Percentiles rank a stretch among this genome's conserved stretches.
These are phyloP conservation scores for Mediolabrus comicus DNA, from an alignment of 108 stramenopile genomes.

Conservation along the genomic window DNA sequence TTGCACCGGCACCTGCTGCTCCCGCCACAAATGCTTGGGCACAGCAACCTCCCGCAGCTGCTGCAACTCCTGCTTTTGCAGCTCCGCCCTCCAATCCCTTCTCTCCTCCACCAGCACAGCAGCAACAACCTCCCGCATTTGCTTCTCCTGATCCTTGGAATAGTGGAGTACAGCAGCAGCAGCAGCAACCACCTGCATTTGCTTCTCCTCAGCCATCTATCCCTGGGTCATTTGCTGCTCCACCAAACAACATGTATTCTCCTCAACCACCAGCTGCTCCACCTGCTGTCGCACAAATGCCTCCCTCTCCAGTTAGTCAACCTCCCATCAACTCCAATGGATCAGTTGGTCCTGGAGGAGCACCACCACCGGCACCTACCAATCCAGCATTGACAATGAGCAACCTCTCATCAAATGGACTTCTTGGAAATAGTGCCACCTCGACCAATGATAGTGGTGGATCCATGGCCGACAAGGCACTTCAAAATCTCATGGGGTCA, in stretches of 20 bases:
- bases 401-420: slow-evolving; percentile 42
- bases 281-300: background rate
- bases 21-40: slow-evolving; percentile 22
- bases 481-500: slow-evolving; percentile 40
- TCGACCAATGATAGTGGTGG: slow-evolving; percentile 14
- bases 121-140: background rate
- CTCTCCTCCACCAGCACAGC: slow-evolving; percentile 8
- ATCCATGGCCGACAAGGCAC: slow-evolving; percentile 31
- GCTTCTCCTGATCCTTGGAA: slow-evolving; percentile 13
- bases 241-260: background rate
- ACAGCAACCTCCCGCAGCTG: slow-evolving; percentile 13
- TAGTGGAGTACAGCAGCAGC: background rate
- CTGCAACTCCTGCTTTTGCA: slow-evolving; percentile 8
- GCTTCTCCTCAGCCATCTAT: slow-evolving; percentile 5
- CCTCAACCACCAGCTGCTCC: slow-evolving; percentile 10
- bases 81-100: slow-evolving; percentile 23
- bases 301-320: slow-evolving; percentile 6
- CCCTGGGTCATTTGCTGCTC: background rate
- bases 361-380: slow-evolving; percentile 1
- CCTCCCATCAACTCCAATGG: slow-evolving; percentile 10
- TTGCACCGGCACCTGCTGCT: slow-evolving; percentile 22
- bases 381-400: slow-evolving; percentile 25
- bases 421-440: slow-evolving; percentile 28
- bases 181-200: slow-evolving; percentile 3
- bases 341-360: slow-evolving; percentile 3